A percentile compares a stretch with the other conserved stretches of the same genome.
phyloP scores from a whole-genome alignment of 75 land plant species.

The Larix kaempferi region DNA sequence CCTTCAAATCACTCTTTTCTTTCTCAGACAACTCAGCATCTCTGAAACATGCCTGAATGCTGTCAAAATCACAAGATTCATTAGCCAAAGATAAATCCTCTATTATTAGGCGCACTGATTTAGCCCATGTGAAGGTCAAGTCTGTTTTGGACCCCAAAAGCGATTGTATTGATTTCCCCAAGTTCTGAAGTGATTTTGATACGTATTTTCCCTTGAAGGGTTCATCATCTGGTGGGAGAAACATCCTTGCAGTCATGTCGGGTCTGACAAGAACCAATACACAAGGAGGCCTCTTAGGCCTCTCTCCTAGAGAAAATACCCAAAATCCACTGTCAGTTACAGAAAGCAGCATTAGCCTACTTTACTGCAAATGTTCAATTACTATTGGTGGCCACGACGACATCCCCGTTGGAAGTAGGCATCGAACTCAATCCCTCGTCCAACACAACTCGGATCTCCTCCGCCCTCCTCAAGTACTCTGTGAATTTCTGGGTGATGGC shows the following conservation, averaged over 20 bases:
- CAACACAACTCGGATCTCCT: too few species aligned
- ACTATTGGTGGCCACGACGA: too few species aligned
- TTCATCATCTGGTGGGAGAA: background rate
- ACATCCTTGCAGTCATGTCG: background rate
- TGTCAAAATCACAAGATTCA: background rate
- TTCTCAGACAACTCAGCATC: background rate
- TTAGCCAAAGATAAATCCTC: conserved; percentile 17
- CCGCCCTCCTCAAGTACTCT: too few species aligned
- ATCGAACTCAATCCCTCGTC: too few species aligned
- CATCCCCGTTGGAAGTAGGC: too few species aligned
- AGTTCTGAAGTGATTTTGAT: conserved; percentile 14
- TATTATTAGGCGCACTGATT: conserved; percentile 28
- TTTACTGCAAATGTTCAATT: background rate
- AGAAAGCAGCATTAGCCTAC: background rate
- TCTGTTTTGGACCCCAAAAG: conserved; percentile 33
- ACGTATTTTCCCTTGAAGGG: background rate
- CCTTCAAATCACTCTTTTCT: conserved; percentile 5
- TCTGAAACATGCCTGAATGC: background rate
- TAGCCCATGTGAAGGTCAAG: conserved; percentile 36
- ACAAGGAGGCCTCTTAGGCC: background rate
- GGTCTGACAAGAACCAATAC: background rate
- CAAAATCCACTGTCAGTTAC: background rate
- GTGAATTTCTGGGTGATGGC: too few species aligned
- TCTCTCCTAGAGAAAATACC: background rate
- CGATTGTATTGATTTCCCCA: conserved; percentile 28